phyloP scores from a whole-genome alignment of 495 filamentous ascomycete species.

The Tetracladium marchalianum region DNA sequence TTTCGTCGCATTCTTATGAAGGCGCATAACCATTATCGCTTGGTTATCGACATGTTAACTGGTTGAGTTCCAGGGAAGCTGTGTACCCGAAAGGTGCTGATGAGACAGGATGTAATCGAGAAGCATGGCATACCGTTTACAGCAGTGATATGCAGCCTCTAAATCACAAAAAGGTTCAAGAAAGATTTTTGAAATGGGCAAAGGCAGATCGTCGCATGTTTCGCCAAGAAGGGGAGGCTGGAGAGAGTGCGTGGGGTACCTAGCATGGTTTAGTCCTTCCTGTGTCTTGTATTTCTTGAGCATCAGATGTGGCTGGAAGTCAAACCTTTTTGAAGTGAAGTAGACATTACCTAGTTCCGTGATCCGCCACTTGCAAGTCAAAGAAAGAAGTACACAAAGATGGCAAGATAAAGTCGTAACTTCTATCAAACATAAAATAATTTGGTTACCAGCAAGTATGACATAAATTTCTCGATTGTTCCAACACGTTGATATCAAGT shows the following conservation, averaged over 20 bases:
- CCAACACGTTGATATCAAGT: too few relatives aligned
- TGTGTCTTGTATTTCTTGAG: too few relatives aligned
- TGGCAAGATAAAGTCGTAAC: too few relatives aligned
- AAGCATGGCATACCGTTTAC: conserved; percentile 10
- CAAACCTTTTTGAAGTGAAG: too few relatives aligned
- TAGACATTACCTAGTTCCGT: too few relatives aligned
- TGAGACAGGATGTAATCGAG: conserved; percentile 14
- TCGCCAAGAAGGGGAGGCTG: conserved; percentile 2
- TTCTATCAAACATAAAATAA: too few relatives aligned
- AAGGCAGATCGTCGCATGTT: conserved; percentile 10
- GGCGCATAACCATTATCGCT: conserved; percentile 14
- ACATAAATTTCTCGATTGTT: too few relatives aligned
- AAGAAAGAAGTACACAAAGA: too few relatives aligned
- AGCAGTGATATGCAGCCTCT: conserved; percentile 9
- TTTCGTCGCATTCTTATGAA: conserved; percentile 7
- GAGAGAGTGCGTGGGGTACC: conserved; percentile 14
- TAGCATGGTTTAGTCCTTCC: too few relatives aligned
- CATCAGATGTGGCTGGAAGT: too few relatives aligned
- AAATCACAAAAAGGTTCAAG: conserved; percentile 3
- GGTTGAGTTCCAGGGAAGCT: conserved; percentile 5
- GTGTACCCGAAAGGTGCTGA: conserved; percentile 6
- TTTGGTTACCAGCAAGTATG: too few relatives aligned
- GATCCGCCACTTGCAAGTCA: too few relatives aligned
- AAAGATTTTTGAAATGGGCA: conserved; percentile 10
- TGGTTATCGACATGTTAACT: conserved; percentile 10